A percentile compares a stretch with the other conserved stretches of the same genome.
Evolutionary conservation across 1,284 basidiomycete genomes (phyloP).

Genomic region (Athelia sp.): DNA sequence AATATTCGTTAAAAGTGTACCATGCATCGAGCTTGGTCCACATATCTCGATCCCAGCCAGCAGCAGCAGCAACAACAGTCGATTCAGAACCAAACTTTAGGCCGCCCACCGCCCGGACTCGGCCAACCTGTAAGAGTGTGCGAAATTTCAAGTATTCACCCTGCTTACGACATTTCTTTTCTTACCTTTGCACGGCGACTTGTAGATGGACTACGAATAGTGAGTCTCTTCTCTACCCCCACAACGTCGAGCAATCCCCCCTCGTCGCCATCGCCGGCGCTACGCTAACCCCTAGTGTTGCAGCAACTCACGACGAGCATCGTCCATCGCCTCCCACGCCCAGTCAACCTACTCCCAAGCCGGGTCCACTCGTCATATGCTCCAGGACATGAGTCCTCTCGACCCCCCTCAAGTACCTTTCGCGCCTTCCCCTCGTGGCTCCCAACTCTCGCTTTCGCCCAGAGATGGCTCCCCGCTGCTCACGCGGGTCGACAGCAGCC

Average conservation of each 20-base stretch:
- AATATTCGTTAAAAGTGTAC: not conserved
- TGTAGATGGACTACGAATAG: conserved; percentile 6
- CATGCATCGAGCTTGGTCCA: conserved; percentile 51
- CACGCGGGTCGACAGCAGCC: not conserved
- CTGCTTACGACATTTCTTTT: not conserved
- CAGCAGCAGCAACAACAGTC: conserved; percentile 8
- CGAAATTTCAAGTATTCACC: conserved; percentile 1
- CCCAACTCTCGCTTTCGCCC: not conserved
- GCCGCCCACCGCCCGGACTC: conserved; percentile 13
- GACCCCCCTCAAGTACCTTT: conserved; percentile 16
- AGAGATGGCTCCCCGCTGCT: conserved; percentile 1
- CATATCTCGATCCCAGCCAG: conserved; percentile 33
- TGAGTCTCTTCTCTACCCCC: not conserved
- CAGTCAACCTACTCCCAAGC: conserved; percentile 29
- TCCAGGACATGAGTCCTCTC: conserved; percentile 22
- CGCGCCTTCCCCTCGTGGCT: conserved; percentile 2
- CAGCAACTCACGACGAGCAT: conserved; percentile 24
- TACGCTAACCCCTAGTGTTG: conserved; percentile 9
- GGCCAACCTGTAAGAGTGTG: not conserved
- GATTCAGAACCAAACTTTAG: conserved; percentile 13
- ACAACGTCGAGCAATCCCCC: conserved; percentile 1
- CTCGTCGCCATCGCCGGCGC: conserved; percentile 3
- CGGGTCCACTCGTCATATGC: conserved; percentile 32
- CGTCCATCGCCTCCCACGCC: conserved; percentile 30
- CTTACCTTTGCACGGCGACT: not conserved